Base-by-base conservation (phyloP, 495 filamentous ascomycete species). In the Podospora tetraspora region DNA sequence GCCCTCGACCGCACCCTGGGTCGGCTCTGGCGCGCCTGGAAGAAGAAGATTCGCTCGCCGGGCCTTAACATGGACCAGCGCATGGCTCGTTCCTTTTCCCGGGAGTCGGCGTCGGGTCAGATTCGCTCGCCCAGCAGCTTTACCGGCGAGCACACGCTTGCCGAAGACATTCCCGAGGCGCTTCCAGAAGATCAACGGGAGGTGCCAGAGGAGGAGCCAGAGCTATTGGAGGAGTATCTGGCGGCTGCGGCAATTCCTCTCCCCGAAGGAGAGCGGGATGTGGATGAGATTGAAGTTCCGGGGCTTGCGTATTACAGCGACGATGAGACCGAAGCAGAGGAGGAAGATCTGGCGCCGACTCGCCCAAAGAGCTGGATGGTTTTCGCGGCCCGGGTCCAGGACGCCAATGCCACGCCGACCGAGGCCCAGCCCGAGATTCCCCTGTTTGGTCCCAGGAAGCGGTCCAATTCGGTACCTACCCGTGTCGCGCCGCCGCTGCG, bases 11-110 rank as follows among this genome's bases (percentile, higher is more conserved):
- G 91, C 57, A 94, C 92, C 13, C 79, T 99, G 3, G 94, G 96
- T 16, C 83, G 94, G 37, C 79, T 98, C 32, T 99, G 96, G 96
- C 87, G 96, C 72, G 90, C 92, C 32, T 99, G 96, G 96, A 91
- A 94, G 75, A 96, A 96, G 79, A 88, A 88, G 67, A 85, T 91
- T 68, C 85, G 89, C 43, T 82, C 82, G 21, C 83, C 84, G 7
- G 69, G 27, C 37, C 65, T 72, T 43, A 68, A 63, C 52, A 68
- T 74, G 68, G 80, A 81, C 59, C 69, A 74, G 29, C 76, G 73
- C 32, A 72, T 77, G 67, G 69, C 71, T 19, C 74, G 78, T 23
- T 79, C 81, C 1, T 80, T 75, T 62, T 84, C 82, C 12, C 74
- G 75, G 27, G 79, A 79, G 61, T 83, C 82, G 32, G 68, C 73